Evolutionary conservation across 768 basidiomycete genomes (phyloP).

Genomic region (Tylopilus vinaceipallidus): DNA sequence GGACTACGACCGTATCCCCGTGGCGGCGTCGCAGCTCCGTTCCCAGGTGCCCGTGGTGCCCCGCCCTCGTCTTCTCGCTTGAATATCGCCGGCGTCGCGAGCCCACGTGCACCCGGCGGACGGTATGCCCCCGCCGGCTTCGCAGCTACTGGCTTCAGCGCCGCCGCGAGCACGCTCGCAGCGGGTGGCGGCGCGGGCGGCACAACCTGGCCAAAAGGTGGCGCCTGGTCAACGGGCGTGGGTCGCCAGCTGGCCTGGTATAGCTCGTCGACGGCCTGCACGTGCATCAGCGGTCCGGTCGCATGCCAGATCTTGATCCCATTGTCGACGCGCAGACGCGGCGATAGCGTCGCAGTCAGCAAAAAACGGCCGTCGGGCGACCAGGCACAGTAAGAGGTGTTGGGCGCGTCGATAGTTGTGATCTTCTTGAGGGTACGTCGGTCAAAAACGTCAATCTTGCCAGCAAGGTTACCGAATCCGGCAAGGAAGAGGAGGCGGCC

Average conservation of each 20-base stretch:
- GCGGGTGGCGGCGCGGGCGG: constrained; percentile 69
- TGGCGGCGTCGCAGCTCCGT: constrained; percentile 61
- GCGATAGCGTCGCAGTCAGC: constrained; percentile 93
- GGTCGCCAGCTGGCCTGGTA: constrained; percentile 90
- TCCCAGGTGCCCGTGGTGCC: constrained; percentile 44
- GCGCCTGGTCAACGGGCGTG: constrained; percentile 58
- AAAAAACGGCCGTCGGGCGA: constrained; percentile 91
- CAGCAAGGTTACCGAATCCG: constrained; percentile 96
- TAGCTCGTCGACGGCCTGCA: constrained; percentile 80
- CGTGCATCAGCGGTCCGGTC: constrained; percentile 80
- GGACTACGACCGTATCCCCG: constrained; percentile 59
- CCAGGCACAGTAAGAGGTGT: constrained; percentile 95
- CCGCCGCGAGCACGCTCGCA: constrained; percentile 50
- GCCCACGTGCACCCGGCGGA: constrained; percentile 89
- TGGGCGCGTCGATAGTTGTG: constrained; percentile 81
- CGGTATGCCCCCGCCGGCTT: constrained; percentile 88
- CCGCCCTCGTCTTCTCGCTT: constrained; percentile 92
- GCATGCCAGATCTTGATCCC: constrained; percentile 97
- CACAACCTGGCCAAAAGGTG: constrained; percentile 63
- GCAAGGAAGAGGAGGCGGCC: constrained; percentile 84
- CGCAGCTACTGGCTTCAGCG: constrained; percentile 51
- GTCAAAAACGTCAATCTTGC: constrained; percentile 91
- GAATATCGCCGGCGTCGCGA: constrained; percentile 84
- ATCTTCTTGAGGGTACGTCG: constrained; percentile 81
- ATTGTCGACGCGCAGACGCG: constrained; percentile 94